Evolutionary conservation across 768 basidiomycete genomes (phyloP).

Genomic region (Mycena albidolilacea): DNA sequence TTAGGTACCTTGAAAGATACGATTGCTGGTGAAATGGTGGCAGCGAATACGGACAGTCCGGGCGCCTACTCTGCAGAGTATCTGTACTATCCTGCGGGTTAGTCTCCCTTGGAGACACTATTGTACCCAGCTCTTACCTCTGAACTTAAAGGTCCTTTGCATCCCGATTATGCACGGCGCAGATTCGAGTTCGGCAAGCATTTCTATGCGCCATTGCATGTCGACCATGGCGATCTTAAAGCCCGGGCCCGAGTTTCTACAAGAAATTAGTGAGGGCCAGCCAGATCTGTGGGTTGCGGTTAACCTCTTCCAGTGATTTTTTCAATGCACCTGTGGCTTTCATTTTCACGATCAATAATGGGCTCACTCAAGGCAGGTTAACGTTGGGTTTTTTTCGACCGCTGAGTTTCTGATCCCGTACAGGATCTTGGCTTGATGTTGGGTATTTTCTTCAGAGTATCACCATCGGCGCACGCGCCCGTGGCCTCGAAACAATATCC

Average conservation of each 20-base stretch:
- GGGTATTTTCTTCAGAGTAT: constrained; percentile 41
- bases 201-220: constrained; percentile 32
- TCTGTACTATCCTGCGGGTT: constrained; percentile 32
- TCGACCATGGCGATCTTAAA: constrained; percentile 33
- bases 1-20: constrained; percentile 28
- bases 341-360: constrained; percentile 40
- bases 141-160: constrained; percentile 12
- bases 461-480: constrained; percentile 38
- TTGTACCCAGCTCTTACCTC: too few species aligned
- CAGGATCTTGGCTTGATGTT: constrained; percentile 36
- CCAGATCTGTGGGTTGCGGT: not conserved
- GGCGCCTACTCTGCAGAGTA: constrained; percentile 34
- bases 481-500: constrained; percentile 38
- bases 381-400: not conserved
- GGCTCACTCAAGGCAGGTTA: constrained; percentile 32
- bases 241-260: constrained; percentile 27
- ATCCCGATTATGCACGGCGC: constrained; percentile 29
- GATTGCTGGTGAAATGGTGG: constrained; percentile 27
- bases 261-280: constrained; percentile 29
- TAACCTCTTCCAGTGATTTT: constrained; percentile 27
- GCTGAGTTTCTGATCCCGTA: not conserved
- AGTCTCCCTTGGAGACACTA: too few species aligned
- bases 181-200: constrained; percentile 38
- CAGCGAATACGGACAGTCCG: constrained; percentile 23
- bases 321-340: constrained; percentile 38